Evolutionary conservation across 164 flowering plant species (phyloP).

Genomic region (Vitis riparia): DNA sequence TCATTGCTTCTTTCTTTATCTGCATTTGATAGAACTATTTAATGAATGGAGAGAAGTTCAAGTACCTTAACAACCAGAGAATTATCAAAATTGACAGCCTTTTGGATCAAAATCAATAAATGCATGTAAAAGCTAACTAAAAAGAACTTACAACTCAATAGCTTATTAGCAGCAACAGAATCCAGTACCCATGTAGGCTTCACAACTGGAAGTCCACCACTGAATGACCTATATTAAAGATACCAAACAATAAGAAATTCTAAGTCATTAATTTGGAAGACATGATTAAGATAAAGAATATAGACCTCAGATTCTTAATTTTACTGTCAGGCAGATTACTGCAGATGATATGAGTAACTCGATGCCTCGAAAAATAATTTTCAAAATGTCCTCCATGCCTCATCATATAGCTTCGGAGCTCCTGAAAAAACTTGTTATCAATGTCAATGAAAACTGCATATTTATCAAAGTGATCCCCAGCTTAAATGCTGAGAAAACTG

Average conservation of each 20-base stretch:
- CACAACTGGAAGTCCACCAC: conserved; percentile 91
- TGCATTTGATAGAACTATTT: no score
- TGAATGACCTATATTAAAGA: conserved; percentile 62
- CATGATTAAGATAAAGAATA: background rate
- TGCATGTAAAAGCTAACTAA: background rate
- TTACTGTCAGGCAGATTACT: conserved; percentile 94
- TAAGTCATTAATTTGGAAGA: background rate
- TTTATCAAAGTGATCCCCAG: background rate
- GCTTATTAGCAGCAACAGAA: conserved; percentile 72
- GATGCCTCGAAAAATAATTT: conserved; percentile 87
- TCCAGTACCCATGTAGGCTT: conserved; percentile 88
- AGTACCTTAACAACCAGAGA: no score
- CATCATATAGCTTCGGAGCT: conserved; percentile 76
- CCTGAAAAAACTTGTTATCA: conserved; percentile 38
- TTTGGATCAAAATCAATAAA: background rate
- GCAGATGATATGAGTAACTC: conserved; percentile 90
- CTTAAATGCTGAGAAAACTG: background rate
- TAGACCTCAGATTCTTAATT: conserved; percentile 81
- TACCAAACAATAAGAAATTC: conserved; percentile 5
- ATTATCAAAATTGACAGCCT: background rate
- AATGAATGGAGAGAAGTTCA: no score
- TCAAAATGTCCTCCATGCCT: conserved; percentile 86
- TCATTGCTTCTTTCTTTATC: no score
- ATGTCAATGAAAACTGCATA: background rate
- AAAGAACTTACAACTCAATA: conserved; percentile 68